A percentile compares a stretch with the other conserved stretches of the same genome.
Conservation (phyloP, 169 alveolate species). For the Plasmodium fragile region DNA sequence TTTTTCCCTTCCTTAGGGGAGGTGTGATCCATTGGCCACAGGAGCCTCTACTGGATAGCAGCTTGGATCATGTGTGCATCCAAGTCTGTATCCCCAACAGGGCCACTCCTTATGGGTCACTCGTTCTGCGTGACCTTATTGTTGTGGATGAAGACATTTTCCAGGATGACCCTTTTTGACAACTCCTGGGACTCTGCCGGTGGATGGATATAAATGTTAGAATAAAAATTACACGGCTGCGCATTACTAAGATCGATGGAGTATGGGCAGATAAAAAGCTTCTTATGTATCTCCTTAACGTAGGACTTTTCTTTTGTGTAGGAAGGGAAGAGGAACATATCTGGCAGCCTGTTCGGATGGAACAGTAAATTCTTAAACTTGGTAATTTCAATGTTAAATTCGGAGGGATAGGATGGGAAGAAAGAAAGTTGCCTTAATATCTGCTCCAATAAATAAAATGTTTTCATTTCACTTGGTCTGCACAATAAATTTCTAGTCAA, state of each 20-base stretch:
- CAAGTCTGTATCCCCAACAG: neutral
- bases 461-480: conserved; percentile 69
- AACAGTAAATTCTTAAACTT: conserved; percentile 68
- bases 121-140: conserved; percentile 9
- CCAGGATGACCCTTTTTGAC: conserved; percentile 69
- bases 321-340: conserved; percentile 69
- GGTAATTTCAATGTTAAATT: conserved; percentile 66
- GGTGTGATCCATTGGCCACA: neutral
- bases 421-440: conserved; percentile 70
- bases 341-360: conserved; percentile 74
- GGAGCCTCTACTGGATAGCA: neutral
- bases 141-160: conserved; percentile 43
- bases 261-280: conserved; percentile 73
- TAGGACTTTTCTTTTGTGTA: conserved; percentile 69
- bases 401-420: conserved; percentile 75
- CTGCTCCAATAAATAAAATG: conserved; percentile 67
- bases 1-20: neutral
- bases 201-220: conserved; percentile 64
- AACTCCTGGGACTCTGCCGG: conserved; percentile 51
- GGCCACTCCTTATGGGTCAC: neutral
- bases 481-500: conserved; percentile 55
- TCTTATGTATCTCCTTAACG: conserved; percentile 65
- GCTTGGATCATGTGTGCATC: neutral
- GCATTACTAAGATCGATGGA: conserved; percentile 68
- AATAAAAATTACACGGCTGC: conserved; percentile 58